Evolutionary conservation across 2,329 filamentous ascomycete species (phyloP).

Genomic region (Sphaerostilbella broomeana): DNA sequence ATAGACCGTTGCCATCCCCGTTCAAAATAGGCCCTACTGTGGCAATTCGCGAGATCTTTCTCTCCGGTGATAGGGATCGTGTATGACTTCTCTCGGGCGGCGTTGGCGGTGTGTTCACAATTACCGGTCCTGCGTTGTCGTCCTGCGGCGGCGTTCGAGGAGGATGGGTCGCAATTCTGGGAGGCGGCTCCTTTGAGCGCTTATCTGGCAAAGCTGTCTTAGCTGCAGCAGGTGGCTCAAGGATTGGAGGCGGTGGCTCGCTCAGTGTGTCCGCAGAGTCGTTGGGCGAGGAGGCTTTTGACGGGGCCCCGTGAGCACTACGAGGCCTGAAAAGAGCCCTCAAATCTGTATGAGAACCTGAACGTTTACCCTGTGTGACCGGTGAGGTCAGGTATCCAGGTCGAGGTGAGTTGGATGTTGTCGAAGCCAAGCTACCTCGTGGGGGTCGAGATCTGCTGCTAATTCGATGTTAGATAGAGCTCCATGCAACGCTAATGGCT

Average conservation of each 20-base stretch:
- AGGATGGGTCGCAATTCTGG: slow-evolving; percentile 27
- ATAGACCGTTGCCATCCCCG: slow-evolving; percentile 53
- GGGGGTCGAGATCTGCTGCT: slow-evolving; percentile 21
- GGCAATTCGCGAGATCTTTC: slow-evolving; percentile 25
- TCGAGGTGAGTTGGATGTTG: slow-evolving; percentile 56
- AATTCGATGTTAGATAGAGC: slow-evolving; percentile 7
- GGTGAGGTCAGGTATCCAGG: slow-evolving; percentile 63
- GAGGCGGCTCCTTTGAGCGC: slow-evolving; percentile 22
- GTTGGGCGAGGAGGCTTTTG: slow-evolving; percentile 10
- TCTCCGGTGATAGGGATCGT: slow-evolving; percentile 20
- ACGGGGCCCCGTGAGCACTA: slow-evolving; percentile 52
- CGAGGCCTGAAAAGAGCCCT: slow-evolving; percentile 46
- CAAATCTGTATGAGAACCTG: slow-evolving; percentile 23
- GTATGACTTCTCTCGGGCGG: slow-evolving; percentile 41
- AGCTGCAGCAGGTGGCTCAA: slow-evolving; percentile 23
- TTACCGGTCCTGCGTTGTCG: slow-evolving; percentile 43
- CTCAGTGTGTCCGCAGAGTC: slow-evolving; percentile 9
- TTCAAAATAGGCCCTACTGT: slow-evolving; percentile 21
- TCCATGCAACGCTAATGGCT: slow-evolving; percentile 3
- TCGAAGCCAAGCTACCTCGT: slow-evolving; percentile 22
- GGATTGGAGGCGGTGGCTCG: slow-evolving; percentile 18
- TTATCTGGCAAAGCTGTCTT: slow-evolving; percentile 24
- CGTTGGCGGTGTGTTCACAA: slow-evolving; percentile 62
- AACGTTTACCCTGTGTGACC: slow-evolving; percentile 52
- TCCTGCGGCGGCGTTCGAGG: slow-evolving; percentile 43